Evolutionary conservation across 1,284 basidiomycete species (phyloP), one percentile per base, ranked within the genome.

Genomic region (Tremellales sp.): DNA sequence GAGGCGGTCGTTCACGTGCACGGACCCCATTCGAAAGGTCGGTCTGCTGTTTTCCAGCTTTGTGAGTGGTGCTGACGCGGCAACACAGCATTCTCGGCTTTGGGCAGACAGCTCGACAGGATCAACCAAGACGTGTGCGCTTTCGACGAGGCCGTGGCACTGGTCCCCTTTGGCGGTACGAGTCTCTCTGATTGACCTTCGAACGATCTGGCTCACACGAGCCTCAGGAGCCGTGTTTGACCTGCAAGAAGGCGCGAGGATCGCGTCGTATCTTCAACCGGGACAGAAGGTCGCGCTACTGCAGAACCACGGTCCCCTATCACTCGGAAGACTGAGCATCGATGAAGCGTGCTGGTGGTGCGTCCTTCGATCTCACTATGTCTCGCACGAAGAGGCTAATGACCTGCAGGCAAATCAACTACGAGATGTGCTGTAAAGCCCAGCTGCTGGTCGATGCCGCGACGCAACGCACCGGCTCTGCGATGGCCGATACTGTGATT

Each of bases 291-390:
- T 70, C 16, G 67, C 58, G 8, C 57, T 70, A 14, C 53, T 70
- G 18, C 67, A 70, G 43, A 68, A 66, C 48, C 67, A 70, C 53
- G 67, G 67, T 1, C 50, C 55, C 25, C 24, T 70, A 27, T 54
- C 58, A 6, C 46, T 70, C 16, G 67, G 67, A 16, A 54, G 47
- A 34, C 48, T 62, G 33, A 53, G 49, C 7, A 66, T 68, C n/a
- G 66, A 70, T 41, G 67, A 70, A 44, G 67, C 67, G 3, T 63
- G 64, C 4, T 70, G 66, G 66, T 70, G 67, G 67, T 64, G 47
- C 53, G 65, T 55, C n/a, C 21, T n/a, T 18, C 22, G 8, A 10
- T 18, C 8, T 18, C 34, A n/a, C 1, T 47, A 16, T 25, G 12
- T 38, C 55, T 53, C 34, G 45, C 43, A 22, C 13, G 24, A 12